Evolutionary conservation across 1,139 yeast genomes (phyloP), one percentile per base, ranked within the genome.

Genomic region (Suzukiozyma palmioleophila): DNA sequence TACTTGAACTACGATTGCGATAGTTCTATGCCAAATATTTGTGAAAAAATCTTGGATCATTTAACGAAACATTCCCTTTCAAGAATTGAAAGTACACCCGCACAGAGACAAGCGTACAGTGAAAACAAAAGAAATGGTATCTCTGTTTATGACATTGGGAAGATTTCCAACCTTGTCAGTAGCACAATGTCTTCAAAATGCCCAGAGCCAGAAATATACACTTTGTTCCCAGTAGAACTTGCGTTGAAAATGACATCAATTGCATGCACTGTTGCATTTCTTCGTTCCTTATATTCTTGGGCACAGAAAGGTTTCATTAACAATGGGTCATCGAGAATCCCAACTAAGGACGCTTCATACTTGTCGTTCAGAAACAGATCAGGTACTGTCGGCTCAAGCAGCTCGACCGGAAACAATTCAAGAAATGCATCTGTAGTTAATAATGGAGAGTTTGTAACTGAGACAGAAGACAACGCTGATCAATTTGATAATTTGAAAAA

Each of bases 1-100:
- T 94, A 90, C 56, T 74, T 94, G 53, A 94, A 94, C 59, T 94
- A 92, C 60, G 99, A 94, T 60, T 94, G 99, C 66, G 96, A 89
- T 57, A 75, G 84, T 13, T 69, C 77, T 6, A 77, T 84, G 73
- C 87, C 95, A 36, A 92, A 92, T 57, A 73, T 90, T 38, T 88
- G 92, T 59, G 98, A 94, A 60, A 74, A 79, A 40, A 67, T 87
- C 31, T 78, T 89, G 40, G 92, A 88, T 49, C 82, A 84, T 50
- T 69, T 92, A 49, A 84, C 95, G 5, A 79, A 77, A 49, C 64
- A 84, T 43, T 82, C 96, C 0, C 68, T 86, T 33, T 73, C 83
- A 1, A 74, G 89, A 45, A 82, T 84, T 4, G 94, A 83, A 18
- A 80, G 84, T 10, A 75, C 94, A 0, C 75, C 80, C 14, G 73